A percentile compares a stretch with the other conserved stretches of the same genome.
phyloP scores from a whole-genome alignment of 75 land plant genomes.

The Larix kaempferi region DNA sequence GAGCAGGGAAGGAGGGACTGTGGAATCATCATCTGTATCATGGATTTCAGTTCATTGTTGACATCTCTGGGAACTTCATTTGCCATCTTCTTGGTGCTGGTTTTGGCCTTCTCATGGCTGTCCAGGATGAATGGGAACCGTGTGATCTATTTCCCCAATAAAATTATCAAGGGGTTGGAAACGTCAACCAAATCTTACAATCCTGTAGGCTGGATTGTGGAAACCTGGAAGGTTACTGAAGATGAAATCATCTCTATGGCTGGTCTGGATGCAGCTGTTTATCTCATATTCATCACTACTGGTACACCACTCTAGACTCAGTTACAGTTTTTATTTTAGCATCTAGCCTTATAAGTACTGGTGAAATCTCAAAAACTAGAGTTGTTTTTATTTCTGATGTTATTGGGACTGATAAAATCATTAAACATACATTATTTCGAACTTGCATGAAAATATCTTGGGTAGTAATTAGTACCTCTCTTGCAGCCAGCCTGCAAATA shows the following conservation, averaged over 20 bases:
- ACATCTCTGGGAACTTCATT: conserved; percentile 84
- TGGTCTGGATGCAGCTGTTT: conserved; percentile 85
- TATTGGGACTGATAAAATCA: too few relatives aligned
- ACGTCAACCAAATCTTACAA: conserved; percentile 27
- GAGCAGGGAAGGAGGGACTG: too few relatives aligned
- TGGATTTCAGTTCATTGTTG: conserved; percentile 76
- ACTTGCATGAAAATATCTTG: too few relatives aligned
- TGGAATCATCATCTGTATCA: conserved; percentile 5
- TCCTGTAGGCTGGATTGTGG: conserved; percentile 71
- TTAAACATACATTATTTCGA: too few relatives aligned
- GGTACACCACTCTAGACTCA: conserved; percentile 28
- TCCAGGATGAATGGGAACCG: conserved; percentile 53
- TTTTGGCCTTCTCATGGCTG: conserved; percentile 58
- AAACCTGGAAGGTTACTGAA: conserved; percentile 55
- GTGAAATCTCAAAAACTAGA: too few relatives aligned
- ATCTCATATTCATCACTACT: conserved; percentile 67
- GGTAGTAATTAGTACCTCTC: too few relatives aligned
- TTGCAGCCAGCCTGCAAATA: too few relatives aligned
- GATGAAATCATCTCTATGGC: conserved; percentile 57
- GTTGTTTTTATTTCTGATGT: too few relatives aligned
- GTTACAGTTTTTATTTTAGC: too few relatives aligned
- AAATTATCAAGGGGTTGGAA: conserved; percentile 51
- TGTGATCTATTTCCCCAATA: conserved; percentile 71
- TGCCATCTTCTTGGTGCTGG: conserved; percentile 62
- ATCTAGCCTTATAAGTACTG: too few relatives aligned